Base-by-base conservation (phyloP, 2,329 filamentous ascomycete species). In the Fusarium decemcellulare region DNA sequence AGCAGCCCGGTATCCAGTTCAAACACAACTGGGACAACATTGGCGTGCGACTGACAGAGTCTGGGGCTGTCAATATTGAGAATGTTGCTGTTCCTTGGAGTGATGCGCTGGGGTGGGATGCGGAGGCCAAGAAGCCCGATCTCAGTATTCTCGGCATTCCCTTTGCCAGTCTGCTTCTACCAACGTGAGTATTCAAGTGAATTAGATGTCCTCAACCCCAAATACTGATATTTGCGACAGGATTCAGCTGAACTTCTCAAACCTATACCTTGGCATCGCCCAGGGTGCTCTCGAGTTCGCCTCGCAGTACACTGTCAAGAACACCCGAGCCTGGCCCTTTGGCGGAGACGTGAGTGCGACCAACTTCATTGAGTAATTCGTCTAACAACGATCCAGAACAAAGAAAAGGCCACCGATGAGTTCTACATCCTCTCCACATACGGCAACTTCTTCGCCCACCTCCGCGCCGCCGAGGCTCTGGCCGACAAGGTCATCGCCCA, bases 371-470 rank as follows among this genome's bases (percentile, higher is more conserved):
- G n/a, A 9, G 6, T 2, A 32, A 15, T 14, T 2, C 1, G 12
- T 8, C 11, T 52, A 36, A 48, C 8, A 23, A 1, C 1, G 6
- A 0, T 0, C 2, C 4, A 83, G 80, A 82, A 82, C 76, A 91
- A 91, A 63, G 81, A 86, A 4, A 83, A 82, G 2, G 82, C 87
- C 0, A 86, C 84, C 0, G 89, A 92, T 5, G 90, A 92, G 60
- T 91, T 89, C 74, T 91, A 91, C 74, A 86, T 92, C 55, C 82
- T 92, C 15, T 85, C 87, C 46, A 85, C 87, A 5, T 92, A 92
- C 68, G 90, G 90, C 27, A 90, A 87, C 73, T 90, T 87, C 75
- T 82, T 88, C 40, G 89, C 90, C 1, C 87, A 91, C 72, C 81
- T 91, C 0, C 83, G 87, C 2, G 89, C 89, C 2, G 85, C 88